Percentiles rank a stretch among this genome's conserved stretches.
Evolutionary conservation across 352 stramenopile species (phyloP).

Genomic region (Pythium oligandrum): DNA sequence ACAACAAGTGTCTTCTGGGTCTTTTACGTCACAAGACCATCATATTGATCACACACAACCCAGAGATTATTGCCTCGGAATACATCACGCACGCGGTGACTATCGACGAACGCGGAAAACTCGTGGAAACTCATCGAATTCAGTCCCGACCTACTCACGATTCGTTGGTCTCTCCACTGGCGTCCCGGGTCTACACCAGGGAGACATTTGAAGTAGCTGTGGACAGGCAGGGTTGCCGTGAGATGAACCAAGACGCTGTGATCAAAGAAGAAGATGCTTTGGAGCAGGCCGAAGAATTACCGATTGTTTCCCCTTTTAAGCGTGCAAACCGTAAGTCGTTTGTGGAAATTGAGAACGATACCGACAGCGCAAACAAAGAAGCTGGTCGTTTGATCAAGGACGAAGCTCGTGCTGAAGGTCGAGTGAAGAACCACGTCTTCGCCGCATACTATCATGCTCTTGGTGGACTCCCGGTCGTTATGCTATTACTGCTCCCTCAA

Average conservation of each 20-base stretch:
- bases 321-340: constrained; percentile 4
- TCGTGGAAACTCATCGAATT: constrained; percentile 7
- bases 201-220: not conserved
- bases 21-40: constrained; percentile 51
- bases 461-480: constrained; percentile 25
- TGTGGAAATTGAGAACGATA: not conserved
- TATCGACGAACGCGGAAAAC: constrained; percentile 4
- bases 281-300: constrained; percentile 4
- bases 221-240: not conserved
- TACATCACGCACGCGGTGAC: constrained; percentile 7
- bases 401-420: constrained; percentile 56
- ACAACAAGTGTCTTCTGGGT: constrained; percentile 57
- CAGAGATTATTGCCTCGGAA: constrained; percentile 29
- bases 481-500: constrained; percentile 46
- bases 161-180: constrained; percentile 18
- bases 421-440: constrained; percentile 17
- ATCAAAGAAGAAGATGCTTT: not conserved
- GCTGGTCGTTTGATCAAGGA: constrained; percentile 49
- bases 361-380: not conserved
- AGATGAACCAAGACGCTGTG: not conserved
- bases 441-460: constrained; percentile 25
- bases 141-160: constrained; percentile 12
- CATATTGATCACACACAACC: constrained; percentile 53
- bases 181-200: not conserved
- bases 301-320: constrained; percentile 5